Evolutionary conservation across 371 early-diverging fungal species (phyloP).

Genomic region (Nematocida sp.): DNA sequence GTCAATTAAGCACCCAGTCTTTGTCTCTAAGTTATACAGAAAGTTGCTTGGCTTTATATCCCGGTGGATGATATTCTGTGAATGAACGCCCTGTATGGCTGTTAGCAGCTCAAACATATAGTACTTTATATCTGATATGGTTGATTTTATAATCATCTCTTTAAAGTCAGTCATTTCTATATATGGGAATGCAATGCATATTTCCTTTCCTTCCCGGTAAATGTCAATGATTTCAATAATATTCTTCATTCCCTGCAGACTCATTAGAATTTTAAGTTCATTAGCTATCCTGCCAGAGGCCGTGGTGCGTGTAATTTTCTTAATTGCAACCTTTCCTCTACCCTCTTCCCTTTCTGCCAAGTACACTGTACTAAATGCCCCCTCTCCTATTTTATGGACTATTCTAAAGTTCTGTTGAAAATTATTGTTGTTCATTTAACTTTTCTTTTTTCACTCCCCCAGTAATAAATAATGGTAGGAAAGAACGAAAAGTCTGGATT

Average conservation of each 20-base stretch:
- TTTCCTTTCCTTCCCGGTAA: conserved; percentile 78
- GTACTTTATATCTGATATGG: conserved; percentile 75
- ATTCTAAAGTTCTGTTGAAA: conserved; percentile 54
- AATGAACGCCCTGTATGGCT: conserved; percentile 72
- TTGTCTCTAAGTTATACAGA: conserved; percentile 74
- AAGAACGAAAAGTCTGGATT: conserved; percentile 61
- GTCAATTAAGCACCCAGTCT: conserved; percentile 83
- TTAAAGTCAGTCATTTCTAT: conserved; percentile 80
- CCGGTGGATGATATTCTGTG: conserved; percentile 74
- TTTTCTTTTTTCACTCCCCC: conserved; percentile 56
- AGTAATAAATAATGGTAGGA: conserved; percentile 57
- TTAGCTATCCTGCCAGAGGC: conserved; percentile 79
- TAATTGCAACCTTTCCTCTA: conserved; percentile 80
- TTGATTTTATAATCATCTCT: conserved; percentile 70
- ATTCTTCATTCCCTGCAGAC: conserved; percentile 72
- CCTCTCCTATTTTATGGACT: conserved; percentile 68
- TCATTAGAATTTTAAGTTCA: conserved; percentile 78
- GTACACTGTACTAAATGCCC: conserved; percentile 91
- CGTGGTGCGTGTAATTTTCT: conserved; percentile 81
- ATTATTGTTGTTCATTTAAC: conserved; percentile 30
- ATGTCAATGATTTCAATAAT: conserved; percentile 79
- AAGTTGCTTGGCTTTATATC: conserved; percentile 96
- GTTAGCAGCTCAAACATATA: conserved; percentile 78
- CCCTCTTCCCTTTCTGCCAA: conserved; percentile 73
- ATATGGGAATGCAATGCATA: conserved; percentile 81